Evolutionary conservation across 495 filamentous ascomycete genomes (phyloP), one percentile per base, ranked within the genome.

Genomic region (Ascobolus immersus): DNA sequence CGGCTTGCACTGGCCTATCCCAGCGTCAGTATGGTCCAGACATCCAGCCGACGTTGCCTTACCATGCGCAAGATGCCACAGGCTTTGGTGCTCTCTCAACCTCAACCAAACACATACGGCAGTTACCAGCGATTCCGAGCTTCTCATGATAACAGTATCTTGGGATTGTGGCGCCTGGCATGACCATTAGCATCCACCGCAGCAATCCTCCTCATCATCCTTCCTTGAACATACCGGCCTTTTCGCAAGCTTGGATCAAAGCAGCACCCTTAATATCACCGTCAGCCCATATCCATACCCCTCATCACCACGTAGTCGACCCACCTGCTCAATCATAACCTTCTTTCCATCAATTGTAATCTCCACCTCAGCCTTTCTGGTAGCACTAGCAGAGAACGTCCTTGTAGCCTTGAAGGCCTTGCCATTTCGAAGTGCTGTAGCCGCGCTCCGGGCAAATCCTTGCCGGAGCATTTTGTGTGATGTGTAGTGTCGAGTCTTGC

Each of bases 21-120:
- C 28, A 38, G 20, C 32, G 25, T 14, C 26, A 21, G 17, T 21
- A 4, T 32, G n/a, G 8, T 36, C 21, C 28, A 5, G 32, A 36
- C 8, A 32, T 9, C 32, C 9, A 19, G 17, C 34, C 32, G 28
- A 7, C 14, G 10, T 31, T 2, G 15, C 24, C 15, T 17, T 40
- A 50, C 47, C 84, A 94, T 47, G 86, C 86, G 55, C 86, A 96
- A 41, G 86, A 94, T 46, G 86, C 86, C 28, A 93, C 84, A 30
- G 86, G 86, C 56, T 96, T 96, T 18, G 89, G 86, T 32, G 76
- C 69, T 45, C 74, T 65, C 59, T 92, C 89, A 41, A 96, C 86
- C 62, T 96, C 86, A 42, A 96, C 86, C 46, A 96, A 57, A 57
- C 86, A 96, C 86, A 94, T 96, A 59, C 86, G 82, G 53, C 86